Percentiles rank a stretch among this genome's conserved stretches.
These are phyloP conservation scores for Claviceps sp. DNA, from an alignment of 2,329 filamentous ascomycete genomes.

Conservation along the genomic window DNA sequence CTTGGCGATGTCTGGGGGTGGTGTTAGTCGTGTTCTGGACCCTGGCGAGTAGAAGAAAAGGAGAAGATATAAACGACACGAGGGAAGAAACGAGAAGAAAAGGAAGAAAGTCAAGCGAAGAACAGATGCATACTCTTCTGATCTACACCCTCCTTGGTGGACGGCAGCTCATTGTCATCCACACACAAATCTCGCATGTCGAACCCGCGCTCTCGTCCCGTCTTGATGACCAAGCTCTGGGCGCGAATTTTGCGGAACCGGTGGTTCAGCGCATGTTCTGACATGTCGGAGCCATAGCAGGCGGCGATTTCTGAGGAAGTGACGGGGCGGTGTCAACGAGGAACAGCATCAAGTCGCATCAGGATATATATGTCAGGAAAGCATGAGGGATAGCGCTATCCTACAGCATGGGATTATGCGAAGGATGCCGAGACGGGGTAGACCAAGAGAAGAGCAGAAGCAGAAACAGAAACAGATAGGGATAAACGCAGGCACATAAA, in stretches of 20 bases:
- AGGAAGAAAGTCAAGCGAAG: not conserved
- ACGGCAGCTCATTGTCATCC: slow-evolving; percentile 22
- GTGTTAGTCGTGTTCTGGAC: slow-evolving; percentile 5
- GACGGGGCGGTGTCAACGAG: slow-evolving; percentile 12
- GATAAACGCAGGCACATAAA: no score
- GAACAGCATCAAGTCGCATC: not conserved
- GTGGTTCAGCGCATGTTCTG: slow-evolving; percentile 34
- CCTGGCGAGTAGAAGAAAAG: not conserved
- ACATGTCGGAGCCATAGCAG: slow-evolving; percentile 36
- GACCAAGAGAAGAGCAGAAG: not conserved
- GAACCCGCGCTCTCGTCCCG: slow-evolving; percentile 20
- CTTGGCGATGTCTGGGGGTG: slow-evolving; percentile 40
- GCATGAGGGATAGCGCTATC: no score
- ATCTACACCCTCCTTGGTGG: slow-evolving; percentile 24
- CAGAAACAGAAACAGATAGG: not conserved
- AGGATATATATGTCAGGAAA: no score
- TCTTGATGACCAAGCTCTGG: slow-evolving; percentile 25
- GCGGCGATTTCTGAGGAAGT: slow-evolving; percentile 28
- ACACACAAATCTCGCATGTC: slow-evolving; percentile 30
- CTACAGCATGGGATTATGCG: no score
- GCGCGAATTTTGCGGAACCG: slow-evolving; percentile 35
- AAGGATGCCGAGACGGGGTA: no score
- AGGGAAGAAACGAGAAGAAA: not conserved
- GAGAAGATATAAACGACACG: not conserved
- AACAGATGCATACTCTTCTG: slow-evolving; percentile 24